These are phyloP conservation scores for Thymus quinquecostatus DNA, from an alignment of 257 asterid genomes.

Conservation along the genomic window DNA sequence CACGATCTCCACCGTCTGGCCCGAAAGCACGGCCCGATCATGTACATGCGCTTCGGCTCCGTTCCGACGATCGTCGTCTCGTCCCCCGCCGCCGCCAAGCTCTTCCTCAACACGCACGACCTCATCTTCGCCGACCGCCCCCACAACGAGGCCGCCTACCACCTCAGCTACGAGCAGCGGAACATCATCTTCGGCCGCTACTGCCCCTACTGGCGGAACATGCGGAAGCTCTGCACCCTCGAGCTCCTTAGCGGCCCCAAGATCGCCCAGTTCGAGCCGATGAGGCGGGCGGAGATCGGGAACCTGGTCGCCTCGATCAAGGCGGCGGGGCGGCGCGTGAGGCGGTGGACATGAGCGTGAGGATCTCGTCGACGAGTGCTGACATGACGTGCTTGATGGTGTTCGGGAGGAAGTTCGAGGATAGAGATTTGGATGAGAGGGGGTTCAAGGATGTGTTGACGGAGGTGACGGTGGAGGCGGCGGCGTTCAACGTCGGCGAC, in stretches of 20 bases:
- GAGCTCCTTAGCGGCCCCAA: slow-evolving; percentile 32
- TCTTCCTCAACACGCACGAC: slow-evolving; percentile 38
- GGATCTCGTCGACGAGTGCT: not conserved
- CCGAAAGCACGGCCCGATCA: slow-evolving; percentile 35
- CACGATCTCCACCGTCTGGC: slow-evolving; percentile 31
- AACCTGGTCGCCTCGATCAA: not conserved
- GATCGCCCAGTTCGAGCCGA: slow-evolving; percentile 31
- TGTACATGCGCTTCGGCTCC: slow-evolving; percentile 32
- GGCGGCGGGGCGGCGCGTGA: not conserved
- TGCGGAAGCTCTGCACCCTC: slow-evolving; percentile 36
- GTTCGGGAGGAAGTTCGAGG: slow-evolving; percentile 13
- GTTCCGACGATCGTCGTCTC: slow-evolving; percentile 38
- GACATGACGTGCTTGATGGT: slow-evolving; percentile 21
- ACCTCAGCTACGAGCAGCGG: slow-evolving; percentile 25
- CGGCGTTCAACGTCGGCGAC: slow-evolving; percentile 33
- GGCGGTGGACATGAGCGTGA: not conserved
- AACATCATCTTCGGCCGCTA: slow-evolving; percentile 28
- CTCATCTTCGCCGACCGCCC: slow-evolving; percentile 27
- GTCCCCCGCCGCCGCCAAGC: slow-evolving; percentile 41
- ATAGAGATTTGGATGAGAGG: slow-evolving; percentile 12
- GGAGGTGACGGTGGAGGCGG: slow-evolving; percentile 27
- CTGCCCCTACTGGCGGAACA: slow-evolving; percentile 43
- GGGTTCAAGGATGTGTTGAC: slow-evolving; percentile 21
- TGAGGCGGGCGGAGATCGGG: slow-evolving; percentile 28
- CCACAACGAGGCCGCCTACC: not conserved